These are phyloP conservation scores for Juncus effusus DNA, from an alignment of 176 grass and related monocot genomes.

Conservation along the genomic window DNA sequence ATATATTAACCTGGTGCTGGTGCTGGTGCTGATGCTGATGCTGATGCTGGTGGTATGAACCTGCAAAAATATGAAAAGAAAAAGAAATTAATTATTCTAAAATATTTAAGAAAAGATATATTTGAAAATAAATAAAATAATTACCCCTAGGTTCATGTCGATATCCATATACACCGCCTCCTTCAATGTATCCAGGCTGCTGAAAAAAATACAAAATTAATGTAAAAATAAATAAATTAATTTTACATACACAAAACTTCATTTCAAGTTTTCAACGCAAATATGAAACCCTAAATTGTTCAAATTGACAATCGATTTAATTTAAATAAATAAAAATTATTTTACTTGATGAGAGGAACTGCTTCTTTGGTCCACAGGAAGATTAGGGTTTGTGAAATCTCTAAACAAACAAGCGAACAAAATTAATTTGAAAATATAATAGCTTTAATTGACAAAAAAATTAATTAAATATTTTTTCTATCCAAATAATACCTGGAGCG, in stretches of 20 bases:
- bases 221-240: too few species aligned
- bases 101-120: neutral
- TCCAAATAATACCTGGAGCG: constrained; percentile 62
- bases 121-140: neutral
- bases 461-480: neutral
- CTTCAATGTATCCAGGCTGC: constrained; percentile 73
- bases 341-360: constrained; percentile 74
- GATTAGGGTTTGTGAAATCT: constrained; percentile 93
- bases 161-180: constrained; percentile 52
- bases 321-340: neutral
- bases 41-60: constrained; percentile 38
- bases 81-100: neutral
- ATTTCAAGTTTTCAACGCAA: too few species aligned
- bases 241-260: neutral
- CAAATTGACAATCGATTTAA: too few species aligned
- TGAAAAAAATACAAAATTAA: neutral
- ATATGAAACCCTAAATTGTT: too few species aligned
- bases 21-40: too few species aligned
- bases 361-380: constrained; percentile 79
- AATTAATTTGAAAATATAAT: neutral
- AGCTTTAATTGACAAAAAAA: constrained; percentile 6
- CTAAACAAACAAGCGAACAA: constrained; percentile 34
- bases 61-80: constrained; percentile 35
- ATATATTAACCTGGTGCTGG: constrained; percentile 43
- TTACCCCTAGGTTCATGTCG: constrained; percentile 57